Percentiles rank a stretch among this genome's conserved stretches.
These are phyloP conservation scores for Globisporangium cederbergense DNA, from an alignment of 352 stramenopile genomes.

Conservation along the genomic window DNA sequence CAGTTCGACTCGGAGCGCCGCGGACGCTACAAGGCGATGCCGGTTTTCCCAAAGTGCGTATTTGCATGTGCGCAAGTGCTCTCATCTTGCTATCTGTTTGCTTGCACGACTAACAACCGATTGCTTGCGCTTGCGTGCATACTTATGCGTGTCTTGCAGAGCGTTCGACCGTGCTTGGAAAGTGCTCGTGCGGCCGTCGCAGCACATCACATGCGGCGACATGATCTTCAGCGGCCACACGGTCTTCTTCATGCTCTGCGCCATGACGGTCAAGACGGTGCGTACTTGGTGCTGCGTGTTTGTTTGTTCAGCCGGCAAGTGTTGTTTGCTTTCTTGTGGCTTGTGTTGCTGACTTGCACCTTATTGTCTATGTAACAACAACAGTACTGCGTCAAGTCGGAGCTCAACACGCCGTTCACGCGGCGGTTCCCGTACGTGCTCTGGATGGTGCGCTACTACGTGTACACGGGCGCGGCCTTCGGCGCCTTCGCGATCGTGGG, in stretches of 20 bases:
- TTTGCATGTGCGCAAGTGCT: background rate
- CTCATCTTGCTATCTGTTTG: background rate
- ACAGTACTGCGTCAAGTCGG: constrained; percentile 47
- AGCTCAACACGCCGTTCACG: constrained; percentile 87
- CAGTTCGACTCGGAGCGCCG: constrained; percentile 58
- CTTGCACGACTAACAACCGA: background rate
- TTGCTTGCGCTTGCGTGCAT: background rate
- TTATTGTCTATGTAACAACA: background rate
- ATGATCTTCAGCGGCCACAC: constrained; percentile 89
- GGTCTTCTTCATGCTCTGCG: constrained; percentile 83
- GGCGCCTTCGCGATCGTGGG: constrained; percentile 84
- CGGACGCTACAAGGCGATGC: constrained; percentile 77
- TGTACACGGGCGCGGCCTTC: constrained; percentile 56
- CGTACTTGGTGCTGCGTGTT: background rate
- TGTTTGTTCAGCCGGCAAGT: background rate
- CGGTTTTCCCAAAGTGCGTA: constrained; percentile 82
- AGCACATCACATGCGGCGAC: constrained; percentile 88
- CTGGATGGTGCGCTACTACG: constrained; percentile 80
- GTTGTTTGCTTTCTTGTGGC: background rate
- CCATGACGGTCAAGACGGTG: constrained; percentile 60
- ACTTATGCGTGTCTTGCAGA: constrained; percentile 22
- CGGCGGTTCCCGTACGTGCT: constrained; percentile 66
- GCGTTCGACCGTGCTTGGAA: constrained; percentile 80
- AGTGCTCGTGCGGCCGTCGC: constrained; percentile 74
- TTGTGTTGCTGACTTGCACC: background rate